These are phyloP conservation scores for Ascoidea asiatica DNA, from an alignment of 805 yeast genomes.

Conservation along the genomic window DNA sequence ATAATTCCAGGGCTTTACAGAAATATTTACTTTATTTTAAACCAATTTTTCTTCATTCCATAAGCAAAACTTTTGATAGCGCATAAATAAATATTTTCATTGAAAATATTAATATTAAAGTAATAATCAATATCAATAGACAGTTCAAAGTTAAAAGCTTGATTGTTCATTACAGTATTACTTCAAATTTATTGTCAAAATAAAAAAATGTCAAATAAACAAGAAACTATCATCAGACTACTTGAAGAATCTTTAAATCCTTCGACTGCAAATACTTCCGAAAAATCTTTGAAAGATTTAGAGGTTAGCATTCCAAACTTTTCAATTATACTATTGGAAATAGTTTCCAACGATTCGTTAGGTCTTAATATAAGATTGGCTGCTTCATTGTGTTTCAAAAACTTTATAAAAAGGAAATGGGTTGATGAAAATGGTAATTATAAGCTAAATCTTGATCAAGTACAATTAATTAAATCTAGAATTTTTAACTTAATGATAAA, in stretches of 20 bases:
- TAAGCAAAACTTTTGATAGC: no score
- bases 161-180: no score
- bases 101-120: no score
- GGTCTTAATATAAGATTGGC: conserved; percentile 60
- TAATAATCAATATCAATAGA: no score
- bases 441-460: conserved; percentile 45
- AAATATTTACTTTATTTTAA: no score
- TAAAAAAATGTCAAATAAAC: conserved; percentile 29
- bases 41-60: no score
- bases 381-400: conserved; percentile 83
- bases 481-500: conserved; percentile 79
- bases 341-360: conserved; percentile 51
- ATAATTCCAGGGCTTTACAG: no score
- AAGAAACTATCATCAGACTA: conserved; percentile 34
- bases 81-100: no score
- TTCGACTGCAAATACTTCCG: conserved; percentile 52
- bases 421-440: conserved; percentile 81
- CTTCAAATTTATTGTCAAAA: no score
- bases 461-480: conserved; percentile 54
- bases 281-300: conserved; percentile 41
- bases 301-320: conserved; percentile 59
- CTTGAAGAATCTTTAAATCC: conserved; percentile 57
- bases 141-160: no score
- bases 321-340: conserved; percentile 58
- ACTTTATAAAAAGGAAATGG: conserved; percentile 76